Evolutionary conservation across 805 yeast species (phyloP), one percentile per base, ranked within the genome.

Genomic region (Suhomyces emberorum): DNA sequence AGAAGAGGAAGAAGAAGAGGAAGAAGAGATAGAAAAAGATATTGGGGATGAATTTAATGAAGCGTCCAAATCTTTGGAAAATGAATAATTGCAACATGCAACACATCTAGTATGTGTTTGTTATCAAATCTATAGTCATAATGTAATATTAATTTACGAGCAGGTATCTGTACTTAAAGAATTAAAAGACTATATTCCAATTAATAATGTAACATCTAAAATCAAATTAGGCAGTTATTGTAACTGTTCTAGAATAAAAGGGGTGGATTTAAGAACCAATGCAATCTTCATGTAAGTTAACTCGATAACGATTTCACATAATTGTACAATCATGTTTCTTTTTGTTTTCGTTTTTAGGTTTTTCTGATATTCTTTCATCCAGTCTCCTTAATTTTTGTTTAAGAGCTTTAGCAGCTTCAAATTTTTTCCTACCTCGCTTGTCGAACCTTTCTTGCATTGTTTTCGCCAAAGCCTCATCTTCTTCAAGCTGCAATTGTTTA

Each of bases 401-500:
- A 14, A 9, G 7, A 22, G 17, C 17, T 24, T 29, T 25, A 14
- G 29, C 23, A 17, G 12, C 16, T 28, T 15, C 14, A 9, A 24
- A 7, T 14, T 23, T 20, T 15, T 20, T 30, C 10, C n/a, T 19
- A 19, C 20, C 17, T n/a, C 17, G 8, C 23, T 34, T 34, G 12
- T 49, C 45, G 35, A 47, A 68, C 10, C 52, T 52, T 28, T 59
- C 49, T 47, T 76, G 77, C 34, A 76, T 49, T 12, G 55, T 55
- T 35, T 61, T 56, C 1, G 83, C 83, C 32, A 68, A 69, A 30
- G 55, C 64, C 22, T 62, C 62, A 48, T 79, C 84, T 44, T 79
- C 85, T 42, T 77, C 71, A 46, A 71, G 76, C 48, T 80, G 86
- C 15, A 78, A 49, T 37, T 63, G 67, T 43, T 66, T 71, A 37